Conservation (phyloP, 768 basidiomycete genomes). For the Chalciporus chontae region DNA sequence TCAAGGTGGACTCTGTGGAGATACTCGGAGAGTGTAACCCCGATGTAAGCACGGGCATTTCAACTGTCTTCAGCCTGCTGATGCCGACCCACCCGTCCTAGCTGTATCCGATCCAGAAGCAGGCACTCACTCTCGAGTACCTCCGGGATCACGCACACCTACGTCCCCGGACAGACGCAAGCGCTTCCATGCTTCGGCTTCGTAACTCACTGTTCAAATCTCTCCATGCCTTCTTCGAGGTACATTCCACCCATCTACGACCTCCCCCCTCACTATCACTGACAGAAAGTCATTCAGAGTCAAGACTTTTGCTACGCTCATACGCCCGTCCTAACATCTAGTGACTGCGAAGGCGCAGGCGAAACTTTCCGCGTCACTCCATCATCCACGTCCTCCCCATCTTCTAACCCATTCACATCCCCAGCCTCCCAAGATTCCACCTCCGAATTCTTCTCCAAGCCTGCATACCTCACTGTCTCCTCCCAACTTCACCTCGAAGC, state of each 20-base stretch:
- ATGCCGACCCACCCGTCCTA: conserved; percentile 26
- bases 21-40: conserved; percentile 56
- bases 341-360: conserved; percentile 95
- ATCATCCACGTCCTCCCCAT: conserved; percentile 11
- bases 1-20: conserved; percentile 45
- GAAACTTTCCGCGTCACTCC: conserved; percentile 77
- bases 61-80: not conserved
- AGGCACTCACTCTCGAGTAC: conserved; percentile 72
- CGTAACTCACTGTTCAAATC: conserved; percentile 54
- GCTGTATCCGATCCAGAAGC: conserved; percentile 92
- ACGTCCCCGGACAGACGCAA: conserved; percentile 72
- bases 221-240: conserved; percentile 71
- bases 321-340: conserved; percentile 85
- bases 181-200: conserved; percentile 73
- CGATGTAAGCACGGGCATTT: conserved; percentile 37
- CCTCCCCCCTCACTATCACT: no score
- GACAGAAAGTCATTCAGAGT: conserved; percentile 37
- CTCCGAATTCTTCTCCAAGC: conserved; percentile 67
- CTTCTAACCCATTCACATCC: conserved; percentile 1
- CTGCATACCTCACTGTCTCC: conserved; percentile 89
- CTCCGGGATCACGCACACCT: conserved; percentile 85
- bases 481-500: conserved; percentile 95
- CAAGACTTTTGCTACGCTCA: conserved; percentile 77
- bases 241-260: conserved; percentile 30
- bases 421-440: conserved; percentile 2